Evolutionary conservation across 2,329 filamentous ascomycete species (phyloP).

Genomic region (Alternaria triticimaculans): DNA sequence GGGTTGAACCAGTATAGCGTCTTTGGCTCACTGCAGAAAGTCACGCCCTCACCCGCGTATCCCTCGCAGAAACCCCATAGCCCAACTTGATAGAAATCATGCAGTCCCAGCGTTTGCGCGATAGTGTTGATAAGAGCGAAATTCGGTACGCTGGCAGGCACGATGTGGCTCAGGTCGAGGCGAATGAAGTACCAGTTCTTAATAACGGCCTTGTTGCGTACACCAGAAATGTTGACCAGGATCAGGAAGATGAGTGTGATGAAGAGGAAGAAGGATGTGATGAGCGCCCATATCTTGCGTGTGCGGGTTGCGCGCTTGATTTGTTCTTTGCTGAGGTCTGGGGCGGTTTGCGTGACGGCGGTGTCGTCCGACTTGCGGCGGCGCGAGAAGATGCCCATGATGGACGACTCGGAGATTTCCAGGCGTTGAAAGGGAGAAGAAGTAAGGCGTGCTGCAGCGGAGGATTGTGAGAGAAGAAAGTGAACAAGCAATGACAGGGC

Average conservation of each 20-base stretch:
- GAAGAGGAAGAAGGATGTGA: constrained; percentile 74
- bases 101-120: constrained; percentile 81
- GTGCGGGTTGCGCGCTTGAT: constrained; percentile 53
- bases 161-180: constrained; percentile 81
- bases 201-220: constrained; percentile 66
- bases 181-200: constrained; percentile 82
- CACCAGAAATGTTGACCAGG: constrained; percentile 80
- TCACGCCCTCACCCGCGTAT: constrained; percentile 76
- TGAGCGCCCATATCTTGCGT: constrained; percentile 66
- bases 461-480: not conserved
- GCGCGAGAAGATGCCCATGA: constrained; percentile 35
- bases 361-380: constrained; percentile 25
- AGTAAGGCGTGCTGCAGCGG: not conserved
- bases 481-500: not conserved
- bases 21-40: constrained; percentile 73
- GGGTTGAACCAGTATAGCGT: constrained; percentile 91
- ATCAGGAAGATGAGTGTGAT: constrained; percentile 79
- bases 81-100: constrained; percentile 93
- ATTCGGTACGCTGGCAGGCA: constrained; percentile 75
- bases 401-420: not conserved
- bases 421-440: not conserved
- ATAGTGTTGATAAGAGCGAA: constrained; percentile 83
- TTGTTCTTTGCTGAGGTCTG: constrained; percentile 45
- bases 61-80: constrained; percentile 94
- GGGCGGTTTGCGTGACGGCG: constrained; percentile 10